Evolutionary conservation across 2,329 filamentous ascomycete species (phyloP).

Genomic region (Calonectria ilicicola): DNA sequence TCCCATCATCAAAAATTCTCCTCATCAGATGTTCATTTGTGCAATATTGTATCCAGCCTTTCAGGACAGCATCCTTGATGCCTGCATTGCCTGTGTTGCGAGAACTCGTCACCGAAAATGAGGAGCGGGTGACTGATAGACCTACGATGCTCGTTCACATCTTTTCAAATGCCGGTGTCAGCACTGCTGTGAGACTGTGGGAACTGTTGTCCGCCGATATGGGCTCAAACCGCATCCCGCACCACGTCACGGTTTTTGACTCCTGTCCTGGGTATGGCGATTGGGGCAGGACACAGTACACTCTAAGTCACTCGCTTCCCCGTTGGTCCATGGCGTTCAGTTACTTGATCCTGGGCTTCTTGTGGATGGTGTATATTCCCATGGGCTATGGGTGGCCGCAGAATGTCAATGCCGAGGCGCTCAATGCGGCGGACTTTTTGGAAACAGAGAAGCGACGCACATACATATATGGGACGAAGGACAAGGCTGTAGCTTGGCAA

Average conservation of each 20-base stretch:
- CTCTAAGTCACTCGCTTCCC: slow-evolving; percentile 52
- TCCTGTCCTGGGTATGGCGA: slow-evolving; percentile 60
- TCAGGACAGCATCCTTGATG: slow-evolving; percentile 48
- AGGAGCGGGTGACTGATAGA: slow-evolving; percentile 15
- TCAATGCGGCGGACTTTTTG: slow-evolving; percentile 50
- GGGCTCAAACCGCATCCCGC: slow-evolving; percentile 47
- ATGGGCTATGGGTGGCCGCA: slow-evolving; percentile 46
- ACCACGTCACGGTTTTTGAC: slow-evolving; percentile 60
- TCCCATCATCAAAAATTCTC: slow-evolving; percentile 59
- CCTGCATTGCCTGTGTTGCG: slow-evolving; percentile 57
- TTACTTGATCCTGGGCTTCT: slow-evolving; percentile 46
- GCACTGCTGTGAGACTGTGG: slow-evolving; percentile 53
- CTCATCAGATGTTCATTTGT: slow-evolving; percentile 56
- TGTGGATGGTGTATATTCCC: slow-evolving; percentile 48
- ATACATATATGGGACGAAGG: slow-evolving; percentile 65
- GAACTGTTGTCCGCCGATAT: slow-evolving; percentile 33
- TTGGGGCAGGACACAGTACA: slow-evolving; percentile 54
- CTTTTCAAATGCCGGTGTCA: slow-evolving; percentile 66
- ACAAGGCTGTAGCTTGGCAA: slow-evolving; percentile 58
- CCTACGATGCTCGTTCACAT: slow-evolving; percentile 58
- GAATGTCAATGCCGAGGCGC: slow-evolving; percentile 49
- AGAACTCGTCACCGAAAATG: slow-evolving; percentile 38
- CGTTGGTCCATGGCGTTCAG: slow-evolving; percentile 49
- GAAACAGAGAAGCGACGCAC: slow-evolving; percentile 56
- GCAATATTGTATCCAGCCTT: slow-evolving; percentile 50